Conservation (phyloP, 176 grass and related monocot genomes). For the Musa schizocarpa region DNA sequence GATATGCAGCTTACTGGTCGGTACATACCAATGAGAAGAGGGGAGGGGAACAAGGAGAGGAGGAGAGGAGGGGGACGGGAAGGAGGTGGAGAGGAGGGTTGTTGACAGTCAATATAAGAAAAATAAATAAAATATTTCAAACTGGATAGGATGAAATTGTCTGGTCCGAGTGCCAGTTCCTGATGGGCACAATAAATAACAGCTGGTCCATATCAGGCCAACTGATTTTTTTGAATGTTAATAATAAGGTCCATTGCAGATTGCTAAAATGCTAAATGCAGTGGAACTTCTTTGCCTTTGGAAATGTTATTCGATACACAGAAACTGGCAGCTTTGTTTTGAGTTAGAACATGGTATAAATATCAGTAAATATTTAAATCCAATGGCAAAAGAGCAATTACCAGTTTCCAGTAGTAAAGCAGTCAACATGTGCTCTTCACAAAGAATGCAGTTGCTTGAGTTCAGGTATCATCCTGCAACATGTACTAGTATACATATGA, state of each 20-base stretch:
- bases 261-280: background rate
- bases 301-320: background rate
- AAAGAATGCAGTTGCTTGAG: background rate
- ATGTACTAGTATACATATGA: background rate
- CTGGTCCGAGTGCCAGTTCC: too few species aligned
- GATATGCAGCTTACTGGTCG: too few species aligned
- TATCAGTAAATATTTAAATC: background rate
- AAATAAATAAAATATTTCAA: background rate
- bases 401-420: background rate
- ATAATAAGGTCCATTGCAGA: background rate
- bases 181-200: background rate
- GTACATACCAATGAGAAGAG: too few species aligned
- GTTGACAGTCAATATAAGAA: background rate
- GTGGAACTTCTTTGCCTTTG: background rate
- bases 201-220: background rate
- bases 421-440: background rate
- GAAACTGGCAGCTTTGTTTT: background rate
- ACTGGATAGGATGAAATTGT: background rate
- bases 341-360: background rate
- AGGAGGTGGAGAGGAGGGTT: too few species aligned
- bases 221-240: background rate
- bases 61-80: too few species aligned
- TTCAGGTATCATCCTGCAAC: background rate
- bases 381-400: background rate
- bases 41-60: too few species aligned